These are phyloP conservation scores for Cercospora zeina DNA, from an alignment of 2,329 filamentous ascomycete species.

Conservation along the genomic window DNA sequence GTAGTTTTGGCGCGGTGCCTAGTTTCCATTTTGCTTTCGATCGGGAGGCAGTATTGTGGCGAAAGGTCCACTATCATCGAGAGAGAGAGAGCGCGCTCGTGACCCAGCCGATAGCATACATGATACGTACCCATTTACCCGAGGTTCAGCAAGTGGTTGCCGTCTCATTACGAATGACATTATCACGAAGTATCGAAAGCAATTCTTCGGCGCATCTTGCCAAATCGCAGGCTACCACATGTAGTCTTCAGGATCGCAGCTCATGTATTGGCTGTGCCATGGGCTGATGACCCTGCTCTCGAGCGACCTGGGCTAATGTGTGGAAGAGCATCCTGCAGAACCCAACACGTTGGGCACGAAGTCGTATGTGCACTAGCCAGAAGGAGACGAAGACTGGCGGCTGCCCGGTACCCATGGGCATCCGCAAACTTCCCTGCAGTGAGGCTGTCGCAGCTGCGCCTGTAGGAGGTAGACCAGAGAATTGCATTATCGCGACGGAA, in stretches of 20 bases:
- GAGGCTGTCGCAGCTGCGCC: background rate
- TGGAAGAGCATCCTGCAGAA: background rate
- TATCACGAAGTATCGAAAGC: background rate
- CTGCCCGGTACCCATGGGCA: background rate
- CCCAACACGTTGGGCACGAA: constrained; percentile 3
- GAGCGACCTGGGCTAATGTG: background rate
- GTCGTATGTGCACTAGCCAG: background rate
- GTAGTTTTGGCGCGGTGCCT: no score
- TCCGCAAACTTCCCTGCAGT: constrained; percentile 2
- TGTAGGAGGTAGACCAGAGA: background rate
- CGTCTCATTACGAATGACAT: background rate
- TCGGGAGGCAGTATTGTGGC: background rate
- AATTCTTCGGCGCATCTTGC: background rate
- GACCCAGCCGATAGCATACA: background rate
- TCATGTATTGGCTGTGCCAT: background rate
- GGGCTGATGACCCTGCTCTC: background rate
- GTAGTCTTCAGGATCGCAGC: background rate
- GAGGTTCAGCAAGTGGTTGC: background rate
- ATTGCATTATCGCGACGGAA: background rate
- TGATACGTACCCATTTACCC: constrained; percentile 1
- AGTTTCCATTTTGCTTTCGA: no score
- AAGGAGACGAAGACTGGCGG: background rate
- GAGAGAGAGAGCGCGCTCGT: background rate
- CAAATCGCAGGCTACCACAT: background rate
- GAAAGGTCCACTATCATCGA: background rate